Evolutionary conservation across 192 early-diverging fungal species (phyloP), one percentile per base, ranked within the genome.

Genomic region (Backusella luteola): DNA sequence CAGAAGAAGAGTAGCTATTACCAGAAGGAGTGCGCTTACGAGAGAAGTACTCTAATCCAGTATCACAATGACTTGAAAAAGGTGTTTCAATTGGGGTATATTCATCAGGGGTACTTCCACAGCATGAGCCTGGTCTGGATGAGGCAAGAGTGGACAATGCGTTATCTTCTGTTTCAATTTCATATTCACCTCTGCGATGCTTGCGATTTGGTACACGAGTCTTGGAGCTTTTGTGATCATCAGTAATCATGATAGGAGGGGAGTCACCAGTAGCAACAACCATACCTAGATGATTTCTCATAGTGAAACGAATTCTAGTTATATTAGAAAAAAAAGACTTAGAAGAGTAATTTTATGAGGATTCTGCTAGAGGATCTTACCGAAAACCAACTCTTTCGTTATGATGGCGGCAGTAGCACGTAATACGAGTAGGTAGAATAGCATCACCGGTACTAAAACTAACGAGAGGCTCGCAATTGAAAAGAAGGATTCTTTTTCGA

Each of bases 341-440:
- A 26, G 29, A 32, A 46, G 17, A 67, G n/a, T 36, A 12, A 34
- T 5, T 49, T 41, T 53, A 56, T 34, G 21, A 23, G 4, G 56
- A 63, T 12, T 26, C 26, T 63, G n/a, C 41, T 52, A 29, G 19
- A 29, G 36, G 1, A 23, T 9, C 4, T 72, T 82, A 82, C 84
- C 91, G 95, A 79, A 98, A 98, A 5, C 97, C 97, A 11, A 91
- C 82, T 85, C 96, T 97, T 77, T 98, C 97, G 79, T 90, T 89
- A 81, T 97, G 96, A 76, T 98, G 97, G 2, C 97, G 89, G 85
- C 96, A 97, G 79, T 98, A 98, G 86, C 96, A 98, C 8, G 97
- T 97, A 73, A 98, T 95, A 39, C 96, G 88, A 19, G 95, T 94
- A 38, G 97, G 96, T 46, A 98, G 83, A 72, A 95, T 90, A 1